These are phyloP conservation scores for Penicillium cinerascens DNA, from an alignment of 495 filamentous ascomycete species.

Conservation along the genomic window DNA sequence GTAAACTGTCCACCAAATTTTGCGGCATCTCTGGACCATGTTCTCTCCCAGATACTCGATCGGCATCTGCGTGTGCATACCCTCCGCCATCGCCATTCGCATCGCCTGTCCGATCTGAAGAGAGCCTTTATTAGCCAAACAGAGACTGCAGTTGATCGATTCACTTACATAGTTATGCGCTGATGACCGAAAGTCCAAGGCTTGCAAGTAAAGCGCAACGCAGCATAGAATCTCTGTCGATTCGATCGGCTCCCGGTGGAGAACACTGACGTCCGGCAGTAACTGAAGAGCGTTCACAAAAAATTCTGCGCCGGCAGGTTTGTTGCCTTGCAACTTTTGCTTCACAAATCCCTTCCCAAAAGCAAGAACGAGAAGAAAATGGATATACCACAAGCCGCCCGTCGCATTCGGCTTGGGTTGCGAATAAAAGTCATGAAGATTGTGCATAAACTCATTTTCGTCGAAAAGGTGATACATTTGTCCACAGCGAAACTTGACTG, in stretches of 20 bases:
- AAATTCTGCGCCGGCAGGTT: constrained; percentile 34
- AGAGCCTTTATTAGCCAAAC: background rate
- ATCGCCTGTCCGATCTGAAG: constrained; percentile 43
- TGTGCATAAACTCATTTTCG: constrained; percentile 37
- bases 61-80: constrained; percentile 45
- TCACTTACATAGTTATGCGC: constrained; percentile 37
- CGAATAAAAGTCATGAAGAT: constrained; percentile 35
- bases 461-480: constrained; percentile 47
- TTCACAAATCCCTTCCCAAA: constrained; percentile 44
- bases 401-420: constrained; percentile 20
- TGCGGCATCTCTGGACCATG: constrained; percentile 35
- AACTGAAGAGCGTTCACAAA: constrained; percentile 41
- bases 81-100: constrained; percentile 40
- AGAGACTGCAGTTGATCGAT: background rate
- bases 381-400: constrained; percentile 39
- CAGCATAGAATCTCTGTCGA: constrained; percentile 44
- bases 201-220: constrained; percentile 40
- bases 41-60: constrained; percentile 29
- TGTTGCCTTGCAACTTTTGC: constrained; percentile 26
- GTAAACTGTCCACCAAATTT: constrained; percentile 48
- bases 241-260: constrained; percentile 33
- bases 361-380: constrained; percentile 42
- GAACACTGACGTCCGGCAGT: constrained; percentile 33
- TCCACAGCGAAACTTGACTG: constrained; percentile 42
- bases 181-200: constrained; percentile 33